Conservation (phyloP, 257 asterid species). For the Cynanchum wilfordii region DNA sequence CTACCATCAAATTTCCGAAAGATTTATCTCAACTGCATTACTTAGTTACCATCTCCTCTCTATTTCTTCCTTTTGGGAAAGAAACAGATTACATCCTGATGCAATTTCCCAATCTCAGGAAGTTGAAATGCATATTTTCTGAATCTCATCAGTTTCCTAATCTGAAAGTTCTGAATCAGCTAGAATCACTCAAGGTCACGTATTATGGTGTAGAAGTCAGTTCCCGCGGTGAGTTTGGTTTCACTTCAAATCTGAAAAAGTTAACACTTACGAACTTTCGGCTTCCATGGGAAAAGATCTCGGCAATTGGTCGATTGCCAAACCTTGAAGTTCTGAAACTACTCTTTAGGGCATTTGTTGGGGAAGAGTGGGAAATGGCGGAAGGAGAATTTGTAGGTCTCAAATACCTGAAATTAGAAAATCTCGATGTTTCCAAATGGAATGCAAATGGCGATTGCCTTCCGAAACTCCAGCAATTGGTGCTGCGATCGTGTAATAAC, state of each 20-base stretch:
- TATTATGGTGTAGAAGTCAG: too few relatives aligned
- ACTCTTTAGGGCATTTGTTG: background rate
- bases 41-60: too few relatives aligned
- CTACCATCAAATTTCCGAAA: too few relatives aligned
- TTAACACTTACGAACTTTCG: too few relatives aligned
- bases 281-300: background rate
- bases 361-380: background rate
- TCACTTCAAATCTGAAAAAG: too few relatives aligned
- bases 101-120: too few relatives aligned
- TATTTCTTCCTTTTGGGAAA: too few relatives aligned
- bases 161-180: background rate
- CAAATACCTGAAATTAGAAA: background rate
- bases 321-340: constrained; percentile 10
- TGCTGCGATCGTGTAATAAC: background rate
- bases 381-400: background rate
- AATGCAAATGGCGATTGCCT: background rate
- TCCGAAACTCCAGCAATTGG: background rate
- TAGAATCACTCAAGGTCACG: background rate
- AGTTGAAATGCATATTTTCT: too few relatives aligned
- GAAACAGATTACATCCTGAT: too few relatives aligned
- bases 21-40: too few relatives aligned
- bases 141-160: background rate
- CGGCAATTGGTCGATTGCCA: background rate
- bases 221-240: too few relatives aligned
- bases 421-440: background rate